Conservation (phyloP, 139 green algal species). For the Chlorella sp. region DNA sequence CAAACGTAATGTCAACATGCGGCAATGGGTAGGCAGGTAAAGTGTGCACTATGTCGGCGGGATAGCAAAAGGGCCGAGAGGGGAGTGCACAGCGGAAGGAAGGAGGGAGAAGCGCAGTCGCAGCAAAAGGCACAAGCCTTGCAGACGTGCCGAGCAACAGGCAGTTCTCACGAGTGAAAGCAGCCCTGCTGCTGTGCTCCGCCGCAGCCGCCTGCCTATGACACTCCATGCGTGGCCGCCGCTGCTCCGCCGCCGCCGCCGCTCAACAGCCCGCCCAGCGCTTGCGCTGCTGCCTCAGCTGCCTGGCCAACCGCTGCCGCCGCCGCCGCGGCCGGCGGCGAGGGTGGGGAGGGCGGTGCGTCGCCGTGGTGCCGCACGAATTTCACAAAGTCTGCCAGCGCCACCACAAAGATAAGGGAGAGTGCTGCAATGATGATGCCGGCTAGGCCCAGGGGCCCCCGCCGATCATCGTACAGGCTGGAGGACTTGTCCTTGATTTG, state of each 20-base stretch:
- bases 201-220: not conserved
- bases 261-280: slow-evolving; percentile 3
- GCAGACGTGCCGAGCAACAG: too few relatives aligned
- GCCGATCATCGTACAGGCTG: slow-evolving; percentile 81
- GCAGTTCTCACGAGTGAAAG: too few relatives aligned
- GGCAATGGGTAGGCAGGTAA: too few relatives aligned
- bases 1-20: too few relatives aligned
- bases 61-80: too few relatives aligned
- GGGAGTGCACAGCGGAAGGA: too few relatives aligned
- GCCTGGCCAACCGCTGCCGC: not conserved
- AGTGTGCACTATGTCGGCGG: too few relatives aligned
- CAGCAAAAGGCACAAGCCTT: too few relatives aligned
- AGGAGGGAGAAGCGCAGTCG: too few relatives aligned
- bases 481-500: slow-evolving; percentile 76
- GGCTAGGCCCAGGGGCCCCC: slow-evolving; percentile 78
- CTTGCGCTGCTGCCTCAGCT: not conserved
- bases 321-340: not conserved
- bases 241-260: not conserved
- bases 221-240: not conserved
- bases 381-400: slow-evolving; percentile 70
- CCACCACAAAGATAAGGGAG: slow-evolving; percentile 78
- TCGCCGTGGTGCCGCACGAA: slow-evolving; percentile 4
- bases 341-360: not conserved
- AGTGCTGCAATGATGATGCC: slow-evolving; percentile 74
- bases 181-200: too few relatives aligned